Percentiles rank a stretch among this genome's conserved stretches.
Evolutionary conservation across 2,329 filamentous ascomycete genomes (phyloP).

Genomic region (Exophiala lecanii-corni): DNA sequence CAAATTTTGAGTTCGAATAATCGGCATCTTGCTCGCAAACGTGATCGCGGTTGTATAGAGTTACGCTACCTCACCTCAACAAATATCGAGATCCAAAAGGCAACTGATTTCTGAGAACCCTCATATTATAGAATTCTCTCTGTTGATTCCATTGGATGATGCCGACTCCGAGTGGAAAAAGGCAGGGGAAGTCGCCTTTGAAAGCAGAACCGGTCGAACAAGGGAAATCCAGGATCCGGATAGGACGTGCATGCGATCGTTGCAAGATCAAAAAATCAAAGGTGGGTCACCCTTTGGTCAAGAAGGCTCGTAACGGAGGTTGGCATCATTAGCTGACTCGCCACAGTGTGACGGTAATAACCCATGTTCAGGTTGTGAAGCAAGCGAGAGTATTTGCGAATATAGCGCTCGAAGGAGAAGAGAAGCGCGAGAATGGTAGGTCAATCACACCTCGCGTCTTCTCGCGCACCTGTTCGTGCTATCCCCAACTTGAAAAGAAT

Average conservation of each 20-base stretch:
- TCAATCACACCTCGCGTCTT: neutral
- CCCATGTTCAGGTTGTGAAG: constrained; percentile 15
- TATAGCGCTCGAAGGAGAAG: constrained; percentile 20
- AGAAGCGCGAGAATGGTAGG: constrained; percentile 22
- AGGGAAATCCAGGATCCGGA: constrained; percentile 11
- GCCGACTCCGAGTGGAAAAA: neutral
- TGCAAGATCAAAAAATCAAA: constrained; percentile 23
- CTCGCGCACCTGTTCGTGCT: no score
- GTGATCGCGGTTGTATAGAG: no score
- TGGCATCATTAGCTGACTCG: constrained; percentile 2
- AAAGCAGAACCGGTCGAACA: neutral
- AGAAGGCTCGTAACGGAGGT: neutral
- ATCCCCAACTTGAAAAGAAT: no score
- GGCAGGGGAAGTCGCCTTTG: neutral
- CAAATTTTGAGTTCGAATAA: no score
- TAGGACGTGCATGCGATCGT: constrained; percentile 20
- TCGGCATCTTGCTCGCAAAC: no score
- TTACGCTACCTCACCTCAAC: no score
- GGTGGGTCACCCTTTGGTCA: constrained; percentile 4
- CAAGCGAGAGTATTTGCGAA: constrained; percentile 19
- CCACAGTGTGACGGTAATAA: constrained; percentile 18
- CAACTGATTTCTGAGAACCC: no score
- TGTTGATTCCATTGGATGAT: neutral
- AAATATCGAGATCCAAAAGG: no score
- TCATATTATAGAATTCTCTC: no score